phyloP scores from a whole-genome alignment of 345 rosid species.

The Populus euphratica region DNA sequence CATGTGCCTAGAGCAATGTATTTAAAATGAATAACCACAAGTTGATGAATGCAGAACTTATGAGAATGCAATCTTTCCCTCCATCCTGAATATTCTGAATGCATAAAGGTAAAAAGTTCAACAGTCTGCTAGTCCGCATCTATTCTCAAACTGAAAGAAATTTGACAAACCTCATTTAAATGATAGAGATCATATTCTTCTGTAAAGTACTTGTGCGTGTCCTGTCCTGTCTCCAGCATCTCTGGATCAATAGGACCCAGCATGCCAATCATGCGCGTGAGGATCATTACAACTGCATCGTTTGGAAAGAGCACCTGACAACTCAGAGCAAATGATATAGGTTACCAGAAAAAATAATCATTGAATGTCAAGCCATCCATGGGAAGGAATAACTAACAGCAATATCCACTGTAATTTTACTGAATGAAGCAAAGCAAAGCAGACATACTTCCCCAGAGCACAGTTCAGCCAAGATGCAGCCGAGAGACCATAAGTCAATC shows the following conservation, averaged over 20 bases:
- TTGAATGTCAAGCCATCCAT: neutral
- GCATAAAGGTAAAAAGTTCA: neutral
- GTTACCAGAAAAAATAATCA: neutral
- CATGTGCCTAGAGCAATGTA: neutral
- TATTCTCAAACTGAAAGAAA: constrained; percentile 1
- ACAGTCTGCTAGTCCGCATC: neutral
- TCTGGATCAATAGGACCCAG: constrained; percentile 74
- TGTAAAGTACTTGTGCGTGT: constrained; percentile 78
- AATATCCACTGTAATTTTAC: neutral
- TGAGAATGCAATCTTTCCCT: neutral
- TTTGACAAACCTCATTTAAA: constrained; percentile 58
- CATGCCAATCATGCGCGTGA: constrained; percentile 66
- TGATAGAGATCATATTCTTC: constrained; percentile 68
- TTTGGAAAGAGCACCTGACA: constrained; percentile 86
- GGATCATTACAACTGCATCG: constrained; percentile 70
- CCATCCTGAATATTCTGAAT: neutral
- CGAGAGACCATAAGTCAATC: constrained; percentile 94
- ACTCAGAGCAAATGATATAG: neutral
- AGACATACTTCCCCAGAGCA: constrained; percentile 81
- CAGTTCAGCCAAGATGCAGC: constrained; percentile 91
- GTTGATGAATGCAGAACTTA: neutral
- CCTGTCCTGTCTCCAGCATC: constrained; percentile 78
- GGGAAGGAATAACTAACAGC: neutral
- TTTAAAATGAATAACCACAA: neutral
- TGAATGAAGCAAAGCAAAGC: neutral